Percentiles rank a stretch among this genome's conserved stretches.
Conservation (phyloP, 371 early-diverging fungal species). For the Saksenaea vasiformis region DNA sequence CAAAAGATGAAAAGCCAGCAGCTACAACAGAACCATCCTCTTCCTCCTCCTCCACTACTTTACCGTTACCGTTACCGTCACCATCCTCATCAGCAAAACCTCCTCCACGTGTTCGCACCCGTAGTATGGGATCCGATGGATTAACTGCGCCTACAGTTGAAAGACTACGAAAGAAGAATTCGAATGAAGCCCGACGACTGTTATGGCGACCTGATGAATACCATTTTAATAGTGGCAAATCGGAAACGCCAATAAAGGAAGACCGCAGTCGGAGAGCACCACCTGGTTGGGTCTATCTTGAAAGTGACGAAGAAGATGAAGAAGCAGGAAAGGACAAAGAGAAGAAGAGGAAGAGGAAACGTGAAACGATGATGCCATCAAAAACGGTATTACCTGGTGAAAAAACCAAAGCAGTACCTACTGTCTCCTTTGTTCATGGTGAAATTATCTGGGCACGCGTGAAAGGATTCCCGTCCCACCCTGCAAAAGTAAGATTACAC, state of each 20-base stretch:
- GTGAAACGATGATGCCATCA: not conserved
- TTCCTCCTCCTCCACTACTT: too few relatives aligned
- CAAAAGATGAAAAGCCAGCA: not conserved
- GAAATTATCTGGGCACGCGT: constrained; percentile 51
- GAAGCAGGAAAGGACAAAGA: not conserved
- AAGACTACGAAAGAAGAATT: constrained; percentile 13
- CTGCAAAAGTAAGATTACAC: constrained; percentile 31
- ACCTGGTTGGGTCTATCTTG: constrained; percentile 28
- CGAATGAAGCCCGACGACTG: constrained; percentile 21
- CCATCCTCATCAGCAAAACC: not conserved
- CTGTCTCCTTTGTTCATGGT: not conserved
- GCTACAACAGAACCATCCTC: not conserved
- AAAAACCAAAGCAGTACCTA: constrained; percentile 1
- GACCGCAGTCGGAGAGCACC: constrained; percentile 22
- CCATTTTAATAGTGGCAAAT: not conserved
- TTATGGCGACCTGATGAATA: constrained; percentile 16
- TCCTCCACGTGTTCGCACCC: constrained; percentile 7
- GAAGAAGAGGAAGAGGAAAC: not conserved
- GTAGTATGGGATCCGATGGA: constrained; percentile 26
- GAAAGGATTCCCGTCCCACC: constrained; percentile 46
- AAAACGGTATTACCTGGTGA: not conserved
- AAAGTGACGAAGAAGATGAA: constrained; percentile 13
- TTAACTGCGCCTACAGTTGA: constrained; percentile 22
- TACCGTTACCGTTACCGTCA: not conserved
- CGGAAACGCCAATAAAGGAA: constrained; percentile 9